Base-by-base conservation (phyloP, 208 protist genomes). In the Crithidia mellificae region DNA sequence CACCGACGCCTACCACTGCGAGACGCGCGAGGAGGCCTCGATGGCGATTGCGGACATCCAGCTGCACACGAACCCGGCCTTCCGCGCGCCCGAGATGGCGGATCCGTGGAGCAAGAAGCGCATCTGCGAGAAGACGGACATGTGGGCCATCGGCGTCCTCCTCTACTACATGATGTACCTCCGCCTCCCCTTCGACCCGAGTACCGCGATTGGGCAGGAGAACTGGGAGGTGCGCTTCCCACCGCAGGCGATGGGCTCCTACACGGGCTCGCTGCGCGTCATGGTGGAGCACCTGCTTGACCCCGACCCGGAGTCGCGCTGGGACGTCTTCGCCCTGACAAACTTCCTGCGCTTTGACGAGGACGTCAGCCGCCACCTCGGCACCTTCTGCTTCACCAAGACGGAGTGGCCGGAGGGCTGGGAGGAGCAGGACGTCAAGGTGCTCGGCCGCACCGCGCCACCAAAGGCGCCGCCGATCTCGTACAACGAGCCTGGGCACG, bases 131-230 rank as follows among this genome's bases (percentile, higher is more conserved):
- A 96, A 98, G 59, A 68, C 78, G 29, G 98, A 99, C 70, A 80
- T 98, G 36, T 99, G 98, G 98, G 85, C 96, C 25, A 74, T 98
- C 20, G 98, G 98, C 32, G 98, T 98, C 56, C 68, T 99, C 24
- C 79, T 99, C 11, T 98, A 97, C 79, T 97, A 93, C 65, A 85
- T 98, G 83, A 94, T 95, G 72, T 98, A 91, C 81, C 87, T 95
- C 24, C 81, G 83, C 32, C 80, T 94, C 32, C 97, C 98, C 9
- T 98, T 98, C 63, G 74, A 85, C 66, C 94, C 97, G 15, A 89
- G 74, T 54, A 84, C 77, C 68, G 73, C 78, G 63, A 81, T 83
- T 8, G 78, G 87, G 39, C 72, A 72, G 46, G 70, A 79, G 34
- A 81, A 87, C 36, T 84, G 81, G 19, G 73, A 80, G 51, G 64